These are phyloP conservation scores for Scheffersomyces stipitis DNA, from an alignment of 805 yeast genomes.

Conservation along the genomic window DNA sequence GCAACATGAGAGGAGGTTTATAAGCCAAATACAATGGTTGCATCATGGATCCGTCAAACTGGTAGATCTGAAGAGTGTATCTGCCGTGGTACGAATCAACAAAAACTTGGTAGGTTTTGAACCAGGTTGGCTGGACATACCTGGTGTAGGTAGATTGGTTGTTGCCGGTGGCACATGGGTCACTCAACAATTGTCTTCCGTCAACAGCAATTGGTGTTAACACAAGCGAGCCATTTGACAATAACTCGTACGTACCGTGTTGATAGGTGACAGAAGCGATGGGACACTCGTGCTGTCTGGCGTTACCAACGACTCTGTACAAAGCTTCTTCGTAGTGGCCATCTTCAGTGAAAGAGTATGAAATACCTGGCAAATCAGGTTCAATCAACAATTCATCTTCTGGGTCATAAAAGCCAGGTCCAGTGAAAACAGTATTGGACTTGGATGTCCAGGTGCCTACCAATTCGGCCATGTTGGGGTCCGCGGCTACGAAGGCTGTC, in stretches of 20 bases:
- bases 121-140: conserved; percentile 66
- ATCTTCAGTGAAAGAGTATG: conserved; percentile 89
- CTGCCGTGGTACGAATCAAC: conserved; percentile 85
- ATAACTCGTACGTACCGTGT: conserved; percentile 77
- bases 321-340: conserved; percentile 89
- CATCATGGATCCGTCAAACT: conserved; percentile 74
- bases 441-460: conserved; percentile 96
- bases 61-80: conserved; percentile 68
- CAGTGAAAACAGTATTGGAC: conserved; percentile 92
- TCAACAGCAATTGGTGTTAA: conserved; percentile 80
- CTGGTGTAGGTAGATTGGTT: conserved; percentile 60
- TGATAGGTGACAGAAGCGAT: conserved; percentile 80
- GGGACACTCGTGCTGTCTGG: conserved; percentile 78
- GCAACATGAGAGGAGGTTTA: conserved; percentile 94
- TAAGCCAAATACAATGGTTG: conserved; percentile 92
- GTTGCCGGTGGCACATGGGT: conserved; percentile 69
- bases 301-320: conserved; percentile 72
- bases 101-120: conserved; percentile 54
- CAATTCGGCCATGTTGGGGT: conserved; percentile 44
- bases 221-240: conserved; percentile 63
- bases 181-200: conserved; percentile 86
- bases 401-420: conserved; percentile 95
- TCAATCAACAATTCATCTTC: conserved; percentile 91
- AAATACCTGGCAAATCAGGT: conserved; percentile 93
- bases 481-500: conserved; percentile 18